Percentiles rank a stretch among this genome's conserved stretches.
Conservation (phyloP, 2,329 filamentous ascomycete species). For the Xylaria hypoxylon region DNA sequence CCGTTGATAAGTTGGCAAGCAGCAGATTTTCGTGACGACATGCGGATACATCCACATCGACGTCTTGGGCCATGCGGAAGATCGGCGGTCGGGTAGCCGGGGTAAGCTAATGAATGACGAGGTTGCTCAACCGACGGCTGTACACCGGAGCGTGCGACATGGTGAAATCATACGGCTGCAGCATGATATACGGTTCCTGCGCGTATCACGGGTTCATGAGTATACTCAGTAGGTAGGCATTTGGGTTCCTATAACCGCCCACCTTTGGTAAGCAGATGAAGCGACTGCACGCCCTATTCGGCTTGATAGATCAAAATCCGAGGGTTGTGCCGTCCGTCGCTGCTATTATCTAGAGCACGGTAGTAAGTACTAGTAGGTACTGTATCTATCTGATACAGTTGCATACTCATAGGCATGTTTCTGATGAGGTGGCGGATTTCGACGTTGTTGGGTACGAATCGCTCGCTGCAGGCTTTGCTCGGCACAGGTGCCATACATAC, state of each 20-base stretch:
- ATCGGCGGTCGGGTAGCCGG: background rate
- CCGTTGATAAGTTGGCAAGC: background rate
- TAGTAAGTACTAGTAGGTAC: background rate
- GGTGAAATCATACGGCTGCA: background rate
- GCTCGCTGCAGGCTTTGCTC: slow-evolving; percentile 1
- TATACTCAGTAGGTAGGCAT: background rate
- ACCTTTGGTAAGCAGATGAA: background rate
- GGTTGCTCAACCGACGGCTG: background rate
- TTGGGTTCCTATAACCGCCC: background rate
- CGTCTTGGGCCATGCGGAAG: background rate
- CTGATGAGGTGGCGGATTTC: slow-evolving; percentile 9
- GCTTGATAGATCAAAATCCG: background rate
- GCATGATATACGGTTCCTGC: background rate
- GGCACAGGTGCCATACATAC: slow-evolving; percentile 1
- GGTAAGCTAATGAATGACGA: slow-evolving; percentile 1
- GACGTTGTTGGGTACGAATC: slow-evolving; percentile 9
- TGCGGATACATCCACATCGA: background rate
- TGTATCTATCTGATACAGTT: slow-evolving; percentile 7
- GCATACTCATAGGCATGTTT: background rate
- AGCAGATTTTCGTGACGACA: background rate
- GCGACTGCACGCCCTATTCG: background rate
- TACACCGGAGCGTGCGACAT: background rate
- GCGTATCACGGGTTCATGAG: background rate
- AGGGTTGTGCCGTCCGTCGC: background rate
- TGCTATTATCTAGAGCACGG: background rate